Base-by-base conservation (phyloP, 192 early-diverging fungal genomes). In the Podila horticola region DNA sequence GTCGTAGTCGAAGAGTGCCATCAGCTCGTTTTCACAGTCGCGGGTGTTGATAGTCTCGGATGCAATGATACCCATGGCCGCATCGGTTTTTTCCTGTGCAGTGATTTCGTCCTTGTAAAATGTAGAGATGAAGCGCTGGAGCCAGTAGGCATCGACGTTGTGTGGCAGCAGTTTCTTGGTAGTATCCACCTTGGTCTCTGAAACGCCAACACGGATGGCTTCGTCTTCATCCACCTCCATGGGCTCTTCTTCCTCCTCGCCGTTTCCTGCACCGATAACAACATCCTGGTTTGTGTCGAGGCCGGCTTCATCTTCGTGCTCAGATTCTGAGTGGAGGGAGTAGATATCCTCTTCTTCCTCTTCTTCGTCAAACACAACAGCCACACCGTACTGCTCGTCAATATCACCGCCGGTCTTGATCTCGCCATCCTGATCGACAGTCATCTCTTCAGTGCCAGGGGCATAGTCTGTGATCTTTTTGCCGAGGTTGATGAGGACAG, bases 141-240 rank as follows among this genome's bases (percentile, higher is more conserved):
- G 89, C 96, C 96, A 99, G 79, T 99, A 99, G 9, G 97, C 95
- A 83, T 99, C 98, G 59, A 99, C 89, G 60, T 95, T 93, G 82
- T 96, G 95, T 12, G 94, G 90, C 50, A 79, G 65, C 29, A 76
- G 50, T 48, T 87, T 86, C 60, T 85, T 87, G 24, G 86, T 74
- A 45, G 81, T 82, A n/a, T 74, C 74, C 10, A 71, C 79, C 51
- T 75, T 82, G 41, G 75, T 36, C 19, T 76, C 81, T 60, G 81
- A 66, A 22, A 87, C 88, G 30, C 85, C 87, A 19, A 84, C 79
- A 66, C 88, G 88, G 13, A 87, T 85, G 61, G 88, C 90, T 24
- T 86, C 86, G 22, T 90, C 86, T 20, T 91, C 87, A 31, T 91
- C 88, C 19, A 88, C 87, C 13, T 84, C 74, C 38, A 85, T 84